Percentiles rank a stretch among this genome's conserved stretches.
Evolutionary conservation across 2,329 filamentous ascomycete genomes (phyloP).

Genomic region (Fusarium sp.): DNA sequence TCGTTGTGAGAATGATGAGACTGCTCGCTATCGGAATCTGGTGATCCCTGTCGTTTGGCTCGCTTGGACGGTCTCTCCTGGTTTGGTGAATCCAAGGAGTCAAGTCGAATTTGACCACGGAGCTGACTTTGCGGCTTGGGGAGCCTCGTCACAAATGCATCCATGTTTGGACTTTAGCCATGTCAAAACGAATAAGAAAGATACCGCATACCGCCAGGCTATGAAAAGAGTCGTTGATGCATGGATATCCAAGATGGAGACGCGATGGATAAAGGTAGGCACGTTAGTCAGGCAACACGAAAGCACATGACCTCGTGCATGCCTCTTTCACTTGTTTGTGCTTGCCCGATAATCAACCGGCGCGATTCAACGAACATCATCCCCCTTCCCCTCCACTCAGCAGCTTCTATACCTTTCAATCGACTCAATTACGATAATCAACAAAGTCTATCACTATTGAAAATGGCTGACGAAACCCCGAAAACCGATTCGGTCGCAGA

Average conservation of each 20-base stretch:
- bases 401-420: conserved; percentile 23
- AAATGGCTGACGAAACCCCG: conserved; percentile 52
- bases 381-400: conserved; percentile 1
- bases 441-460: conserved; percentile 8
- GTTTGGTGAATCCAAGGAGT: conserved; percentile 18
- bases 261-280: conserved; percentile 39
- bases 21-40: conserved; percentile 42
- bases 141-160: conserved; percentile 56
- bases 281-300: conserved; percentile 52
- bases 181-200: conserved; percentile 9
- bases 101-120: conserved; percentile 22
- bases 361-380: conserved; percentile 32
- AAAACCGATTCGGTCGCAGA: conserved; percentile 43
- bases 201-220: not conserved
- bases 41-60: conserved; percentile 48
- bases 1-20: conserved; percentile 41
- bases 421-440: conserved; percentile 2
- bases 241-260: conserved; percentile 9
- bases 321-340: not conserved
- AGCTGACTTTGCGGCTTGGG: conserved; percentile 40
- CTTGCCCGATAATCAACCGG: conserved; percentile 47
- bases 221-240: not conserved
- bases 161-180: conserved; percentile 51
- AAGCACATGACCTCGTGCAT: conserved; percentile 56
- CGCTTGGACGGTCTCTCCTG: conserved; percentile 52